Conservation (phyloP, 306 rosid species). For the Fagus sylvatica region DNA sequence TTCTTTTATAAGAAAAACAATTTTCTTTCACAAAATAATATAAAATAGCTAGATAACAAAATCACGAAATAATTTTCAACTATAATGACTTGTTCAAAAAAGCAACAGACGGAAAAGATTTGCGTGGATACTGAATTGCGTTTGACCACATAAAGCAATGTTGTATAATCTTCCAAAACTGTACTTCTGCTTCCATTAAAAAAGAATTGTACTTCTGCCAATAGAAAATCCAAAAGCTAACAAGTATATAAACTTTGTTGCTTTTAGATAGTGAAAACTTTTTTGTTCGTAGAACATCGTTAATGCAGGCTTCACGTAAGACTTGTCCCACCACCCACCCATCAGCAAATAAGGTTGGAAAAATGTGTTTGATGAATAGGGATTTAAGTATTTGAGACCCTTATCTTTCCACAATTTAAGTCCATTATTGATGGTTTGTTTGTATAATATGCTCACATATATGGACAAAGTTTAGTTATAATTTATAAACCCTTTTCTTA, state of each 20-base stretch:
- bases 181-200: neutral
- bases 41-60: too few species aligned
- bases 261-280: neutral
- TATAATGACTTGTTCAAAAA: too few species aligned
- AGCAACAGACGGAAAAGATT: too few species aligned
- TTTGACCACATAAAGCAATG: neutral
- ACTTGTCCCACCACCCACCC: slow-evolving; percentile 26
- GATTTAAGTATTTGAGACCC: neutral
- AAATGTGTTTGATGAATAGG: slow-evolving; percentile 14
- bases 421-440: neutral
- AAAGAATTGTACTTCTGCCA: slow-evolving; percentile 1
- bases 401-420: neutral
- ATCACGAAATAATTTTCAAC: too few species aligned
- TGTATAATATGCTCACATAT: neutral
- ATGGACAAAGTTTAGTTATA: neutral
- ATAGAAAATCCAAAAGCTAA: neutral
- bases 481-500: neutral
- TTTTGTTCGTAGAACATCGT: neutral
- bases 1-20: too few species aligned
- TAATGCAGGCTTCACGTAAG: neutral
- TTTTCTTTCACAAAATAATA: too few species aligned
- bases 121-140: too few species aligned
- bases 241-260: neutral
- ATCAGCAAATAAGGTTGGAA: slow-evolving; percentile 18
- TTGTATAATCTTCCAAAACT: neutral